Percentiles rank a stretch among this genome's conserved stretches.
Evolutionary conservation across 2,329 filamentous ascomycete genomes (phyloP).

Genomic region (Trichoderma polysporum): DNA sequence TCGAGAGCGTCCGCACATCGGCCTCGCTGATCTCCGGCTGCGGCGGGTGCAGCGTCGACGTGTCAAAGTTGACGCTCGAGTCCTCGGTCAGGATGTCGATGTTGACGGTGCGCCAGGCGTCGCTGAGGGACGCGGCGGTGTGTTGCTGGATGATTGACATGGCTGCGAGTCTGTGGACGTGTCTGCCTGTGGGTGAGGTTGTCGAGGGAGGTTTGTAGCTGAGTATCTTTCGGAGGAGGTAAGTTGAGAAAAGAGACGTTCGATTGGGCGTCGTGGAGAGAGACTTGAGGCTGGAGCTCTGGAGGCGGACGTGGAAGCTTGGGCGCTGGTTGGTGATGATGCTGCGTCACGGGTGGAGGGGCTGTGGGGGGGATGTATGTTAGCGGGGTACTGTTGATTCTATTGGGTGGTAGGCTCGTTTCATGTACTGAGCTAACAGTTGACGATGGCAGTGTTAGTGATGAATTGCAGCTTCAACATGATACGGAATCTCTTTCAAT

Average conservation of each 20-base stretch:
- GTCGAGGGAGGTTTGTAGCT: neutral
- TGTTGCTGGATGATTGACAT: slow-evolving; percentile 71
- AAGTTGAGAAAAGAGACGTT: neutral
- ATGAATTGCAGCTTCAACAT: neutral
- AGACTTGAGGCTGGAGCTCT: slow-evolving; percentile 5
- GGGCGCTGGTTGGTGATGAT: slow-evolving; percentile 24
- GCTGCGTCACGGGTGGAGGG: slow-evolving; percentile 38
- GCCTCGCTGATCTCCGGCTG: slow-evolving; percentile 71
- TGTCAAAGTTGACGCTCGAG: slow-evolving; percentile 87
- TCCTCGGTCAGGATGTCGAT: slow-evolving; percentile 89
- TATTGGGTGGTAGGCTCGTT: neutral
- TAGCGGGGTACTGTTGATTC: neutral
- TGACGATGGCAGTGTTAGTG: neutral
- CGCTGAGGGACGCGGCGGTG: slow-evolving; percentile 58
- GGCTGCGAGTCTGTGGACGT: neutral
- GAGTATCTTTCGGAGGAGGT: neutral
- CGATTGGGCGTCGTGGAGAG: neutral
- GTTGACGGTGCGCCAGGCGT: slow-evolving; percentile 85
- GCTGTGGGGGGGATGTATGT: slow-evolving; percentile 19
- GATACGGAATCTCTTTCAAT: neutral
- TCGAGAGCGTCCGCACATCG: slow-evolving; percentile 74
- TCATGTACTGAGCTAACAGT: neutral
- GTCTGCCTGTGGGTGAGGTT: neutral
- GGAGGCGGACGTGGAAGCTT: slow-evolving; percentile 17
- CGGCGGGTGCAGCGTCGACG: slow-evolving; percentile 75